phyloP scores from a whole-genome alignment of 257 asterid species.

The Dorcoceras hygrometricum region DNA sequence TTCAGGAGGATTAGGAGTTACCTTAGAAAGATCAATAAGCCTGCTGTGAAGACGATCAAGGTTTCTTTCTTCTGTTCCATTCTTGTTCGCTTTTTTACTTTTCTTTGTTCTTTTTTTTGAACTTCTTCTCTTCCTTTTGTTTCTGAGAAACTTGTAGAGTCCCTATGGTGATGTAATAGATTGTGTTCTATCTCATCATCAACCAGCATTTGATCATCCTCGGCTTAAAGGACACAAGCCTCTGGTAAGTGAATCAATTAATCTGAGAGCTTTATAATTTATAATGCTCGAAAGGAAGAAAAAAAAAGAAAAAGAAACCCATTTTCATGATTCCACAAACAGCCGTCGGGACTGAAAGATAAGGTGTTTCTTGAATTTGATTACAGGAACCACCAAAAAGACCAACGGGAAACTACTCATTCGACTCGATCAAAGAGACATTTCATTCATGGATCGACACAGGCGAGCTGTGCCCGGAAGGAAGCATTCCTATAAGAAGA shows the following conservation, averaged over 20 bases:
- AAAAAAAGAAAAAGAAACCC: no score
- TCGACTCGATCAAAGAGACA: slow-evolving; percentile 32
- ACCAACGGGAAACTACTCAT: slow-evolving; percentile 48
- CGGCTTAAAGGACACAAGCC: slow-evolving; percentile 83
- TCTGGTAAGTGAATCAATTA: slow-evolving; percentile 39
- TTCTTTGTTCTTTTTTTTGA: not conserved
- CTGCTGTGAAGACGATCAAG: slow-evolving; percentile 75
- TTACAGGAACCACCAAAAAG: slow-evolving; percentile 77
- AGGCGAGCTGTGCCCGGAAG: slow-evolving; percentile 78
- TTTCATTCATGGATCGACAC: slow-evolving; percentile 56
- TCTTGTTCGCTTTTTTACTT: no score
- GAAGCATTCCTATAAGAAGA: slow-evolving; percentile 76
- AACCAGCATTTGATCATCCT: slow-evolving; percentile 97
- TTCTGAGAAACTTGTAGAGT: slow-evolving; percentile 49
- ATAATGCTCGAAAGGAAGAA: no score
- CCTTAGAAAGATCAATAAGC: slow-evolving; percentile 71
- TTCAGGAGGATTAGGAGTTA: slow-evolving; percentile 50
- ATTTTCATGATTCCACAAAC: no score
- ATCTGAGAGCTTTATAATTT: no score
- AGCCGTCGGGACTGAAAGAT: no score
- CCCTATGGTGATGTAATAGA: slow-evolving; percentile 87
- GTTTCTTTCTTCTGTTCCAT: slow-evolving; percentile 12
- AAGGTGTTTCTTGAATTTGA: slow-evolving; percentile 11
- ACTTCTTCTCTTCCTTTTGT: not conserved
- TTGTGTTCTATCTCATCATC: slow-evolving; percentile 78